These are phyloP conservation scores for Noccaea caerulescens DNA, from an alignment of 345 rosid species.

Conservation along the genomic window DNA sequence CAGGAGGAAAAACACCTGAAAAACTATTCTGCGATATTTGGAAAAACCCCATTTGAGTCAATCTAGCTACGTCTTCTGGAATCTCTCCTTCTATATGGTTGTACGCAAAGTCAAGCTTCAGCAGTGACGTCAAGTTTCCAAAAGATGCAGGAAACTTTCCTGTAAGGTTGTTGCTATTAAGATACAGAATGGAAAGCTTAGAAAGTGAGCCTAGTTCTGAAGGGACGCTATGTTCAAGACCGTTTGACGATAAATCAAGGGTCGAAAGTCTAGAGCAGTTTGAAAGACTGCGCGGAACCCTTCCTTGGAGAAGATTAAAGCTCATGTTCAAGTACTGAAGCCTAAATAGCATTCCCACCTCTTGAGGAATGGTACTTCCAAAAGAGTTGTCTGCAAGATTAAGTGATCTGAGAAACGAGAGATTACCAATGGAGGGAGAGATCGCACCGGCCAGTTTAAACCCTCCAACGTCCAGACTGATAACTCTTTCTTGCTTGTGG, in stretches of 20 bases:
- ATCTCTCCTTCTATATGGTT: conserved; percentile 37
- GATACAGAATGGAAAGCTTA: not conserved
- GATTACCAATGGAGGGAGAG: conserved; percentile 47
- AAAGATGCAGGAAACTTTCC: conserved; percentile 34
- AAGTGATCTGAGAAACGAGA: conserved; percentile 42
- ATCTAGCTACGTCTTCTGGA: conserved; percentile 22
- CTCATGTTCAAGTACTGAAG: conserved; percentile 39
- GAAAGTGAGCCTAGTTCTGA: conserved; percentile 32
- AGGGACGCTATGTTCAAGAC: conserved; percentile 22
- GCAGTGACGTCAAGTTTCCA: conserved; percentile 41
- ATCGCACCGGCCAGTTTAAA: conserved; percentile 27
- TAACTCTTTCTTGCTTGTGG: conserved; percentile 33
- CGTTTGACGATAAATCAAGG: conserved; percentile 36
- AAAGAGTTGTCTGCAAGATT: conserved; percentile 42
- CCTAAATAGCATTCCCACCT: conserved; percentile 33
- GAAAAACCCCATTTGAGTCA: conserved; percentile 31
- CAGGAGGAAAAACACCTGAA: conserved; percentile 42
- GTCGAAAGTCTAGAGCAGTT: conserved; percentile 30
- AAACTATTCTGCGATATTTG: conserved; percentile 22
- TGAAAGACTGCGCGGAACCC: conserved; percentile 27
- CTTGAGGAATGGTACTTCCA: conserved; percentile 25
- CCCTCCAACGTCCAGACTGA: conserved; percentile 36
- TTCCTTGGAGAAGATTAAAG: conserved; percentile 35
- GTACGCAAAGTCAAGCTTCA: conserved; percentile 26
- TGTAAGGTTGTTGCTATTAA: conserved; percentile 16